Conservation (phyloP, 768 basidiomycete genomes). For the Lyophyllum shimeji region DNA sequence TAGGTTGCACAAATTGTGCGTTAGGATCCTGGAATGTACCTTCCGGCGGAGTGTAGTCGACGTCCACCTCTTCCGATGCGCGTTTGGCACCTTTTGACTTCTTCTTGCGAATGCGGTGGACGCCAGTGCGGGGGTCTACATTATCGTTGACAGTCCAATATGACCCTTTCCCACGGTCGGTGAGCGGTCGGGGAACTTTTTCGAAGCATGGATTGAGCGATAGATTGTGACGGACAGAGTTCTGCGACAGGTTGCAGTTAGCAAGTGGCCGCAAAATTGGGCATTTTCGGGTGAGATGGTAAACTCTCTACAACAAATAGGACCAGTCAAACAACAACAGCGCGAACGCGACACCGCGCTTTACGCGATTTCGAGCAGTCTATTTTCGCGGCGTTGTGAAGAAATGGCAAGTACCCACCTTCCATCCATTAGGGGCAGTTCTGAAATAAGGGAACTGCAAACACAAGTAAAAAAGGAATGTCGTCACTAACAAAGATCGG, state of each 20-base stretch:
- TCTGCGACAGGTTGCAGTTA: constrained; percentile 45
- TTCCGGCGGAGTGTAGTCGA: constrained; percentile 59
- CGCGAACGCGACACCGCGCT: constrained; percentile 50
- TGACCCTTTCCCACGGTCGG: constrained; percentile 87
- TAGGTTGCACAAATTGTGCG: constrained; percentile 55
- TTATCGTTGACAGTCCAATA: constrained; percentile 94
- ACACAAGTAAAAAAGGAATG: constrained; percentile 8
- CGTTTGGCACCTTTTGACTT: constrained; percentile 63
- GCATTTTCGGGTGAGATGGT: constrained; percentile 31
- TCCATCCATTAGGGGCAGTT: constrained; percentile 88
- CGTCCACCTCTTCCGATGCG: constrained; percentile 58
- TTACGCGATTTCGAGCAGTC: constrained; percentile 9
- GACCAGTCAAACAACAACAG: constrained; percentile 65
- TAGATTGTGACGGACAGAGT: constrained; percentile 88
- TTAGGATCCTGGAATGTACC: constrained; percentile 55
- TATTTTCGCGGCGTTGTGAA: constrained; percentile 1
- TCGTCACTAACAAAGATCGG: constrained; percentile 1
- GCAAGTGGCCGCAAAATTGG: constrained; percentile 18
- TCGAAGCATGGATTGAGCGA: constrained; percentile 91
- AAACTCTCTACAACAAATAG: constrained; percentile 57
- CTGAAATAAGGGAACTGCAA: constrained; percentile 85
- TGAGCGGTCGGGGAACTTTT: constrained; percentile 88
- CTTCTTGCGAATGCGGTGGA: constrained; percentile 87
- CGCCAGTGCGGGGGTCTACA: constrained; percentile 86
- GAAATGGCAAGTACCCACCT: constrained; percentile 49